phyloP scores from a whole-genome alignment of 2,329 filamentous ascomycete genomes.

The Neonectria magnoliae region DNA sequence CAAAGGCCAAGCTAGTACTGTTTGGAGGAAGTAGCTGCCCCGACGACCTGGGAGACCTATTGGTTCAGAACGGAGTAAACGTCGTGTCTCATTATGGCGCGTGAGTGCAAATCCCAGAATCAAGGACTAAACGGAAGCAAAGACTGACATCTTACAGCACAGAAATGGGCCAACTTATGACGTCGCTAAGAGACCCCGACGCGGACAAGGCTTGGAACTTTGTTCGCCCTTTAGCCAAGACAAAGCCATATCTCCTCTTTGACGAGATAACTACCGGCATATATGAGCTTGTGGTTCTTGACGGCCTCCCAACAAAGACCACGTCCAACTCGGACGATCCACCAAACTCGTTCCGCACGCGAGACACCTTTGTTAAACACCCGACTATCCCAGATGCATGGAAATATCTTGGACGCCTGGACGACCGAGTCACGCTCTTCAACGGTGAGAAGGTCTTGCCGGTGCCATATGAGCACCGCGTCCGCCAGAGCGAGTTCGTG shows the following conservation, averaged over 20 bases:
- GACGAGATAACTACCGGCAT: slow-evolving; percentile 42
- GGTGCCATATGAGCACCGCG: slow-evolving; percentile 59
- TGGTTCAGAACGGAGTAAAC: slow-evolving; percentile 63
- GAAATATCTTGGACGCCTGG: slow-evolving; percentile 57
- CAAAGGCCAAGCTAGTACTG: slow-evolving; percentile 60
- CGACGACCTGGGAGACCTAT: slow-evolving; percentile 63
- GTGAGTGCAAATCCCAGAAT: slow-evolving; percentile 46
- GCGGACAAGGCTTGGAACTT: slow-evolving; percentile 41
- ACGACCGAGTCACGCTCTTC: slow-evolving; percentile 54
- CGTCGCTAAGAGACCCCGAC: slow-evolving; percentile 28
- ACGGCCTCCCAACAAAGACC: slow-evolving; percentile 51
- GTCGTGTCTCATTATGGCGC: slow-evolving; percentile 66
- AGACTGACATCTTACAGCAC: slow-evolving; percentile 24
- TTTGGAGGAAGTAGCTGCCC: slow-evolving; percentile 67
- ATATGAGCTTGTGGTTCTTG: slow-evolving; percentile 50
- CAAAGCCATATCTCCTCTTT: slow-evolving; percentile 33
- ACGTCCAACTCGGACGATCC: slow-evolving; percentile 50
- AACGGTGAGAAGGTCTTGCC: slow-evolving; percentile 60
- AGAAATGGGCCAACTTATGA: slow-evolving; percentile 42
- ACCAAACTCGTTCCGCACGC: slow-evolving; percentile 54
- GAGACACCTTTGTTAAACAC: slow-evolving; percentile 55
- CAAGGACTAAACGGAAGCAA: not conserved
- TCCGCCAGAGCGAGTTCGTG: slow-evolving; percentile 61
- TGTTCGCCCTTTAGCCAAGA: slow-evolving; percentile 43
- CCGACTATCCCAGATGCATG: slow-evolving; percentile 52